These are phyloP conservation scores for Hirschfeldia incana DNA, from an alignment of 345 rosid species.

Conservation along the genomic window DNA sequence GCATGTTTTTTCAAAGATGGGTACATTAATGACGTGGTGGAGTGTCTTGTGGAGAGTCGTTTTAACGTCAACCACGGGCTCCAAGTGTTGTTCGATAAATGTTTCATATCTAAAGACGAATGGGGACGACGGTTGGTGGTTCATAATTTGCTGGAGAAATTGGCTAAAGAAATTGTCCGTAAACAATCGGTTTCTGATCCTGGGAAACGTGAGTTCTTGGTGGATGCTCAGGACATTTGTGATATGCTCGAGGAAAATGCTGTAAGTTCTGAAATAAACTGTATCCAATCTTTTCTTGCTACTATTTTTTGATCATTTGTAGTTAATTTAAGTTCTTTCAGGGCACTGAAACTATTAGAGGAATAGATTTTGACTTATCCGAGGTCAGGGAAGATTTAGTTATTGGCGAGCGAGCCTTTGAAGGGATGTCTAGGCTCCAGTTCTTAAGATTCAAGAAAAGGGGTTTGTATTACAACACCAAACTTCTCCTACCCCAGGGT, in stretches of 20 bases:
- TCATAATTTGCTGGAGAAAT: not conserved
- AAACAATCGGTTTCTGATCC: not conserved
- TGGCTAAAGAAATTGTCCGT: not conserved
- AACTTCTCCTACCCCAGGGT: not conserved
- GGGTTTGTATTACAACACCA: not conserved
- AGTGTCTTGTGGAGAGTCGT: not conserved
- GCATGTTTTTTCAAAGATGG: not conserved
- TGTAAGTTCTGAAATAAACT: not conserved
- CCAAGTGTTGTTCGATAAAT: not conserved
- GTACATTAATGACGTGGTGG: not conserved
- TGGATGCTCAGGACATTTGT: not conserved
- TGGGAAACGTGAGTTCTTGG: not conserved
- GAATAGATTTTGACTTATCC: not conserved
- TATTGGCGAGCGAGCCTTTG: not conserved
- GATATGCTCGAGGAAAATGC: not conserved
- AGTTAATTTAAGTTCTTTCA: not conserved
- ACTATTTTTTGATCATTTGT: not conserved
- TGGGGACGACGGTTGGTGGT: not conserved
- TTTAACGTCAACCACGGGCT: not conserved
- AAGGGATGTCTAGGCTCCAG: not conserved
- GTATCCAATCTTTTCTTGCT: not conserved
- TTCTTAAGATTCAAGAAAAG: not conserved
- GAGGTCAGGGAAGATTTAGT: not conserved
- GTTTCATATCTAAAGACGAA: not conserved
- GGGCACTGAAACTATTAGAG: not conserved